Conservation (phyloP, 1,139 yeast genomes). For the Citeromyces hawaiiensis region DNA sequence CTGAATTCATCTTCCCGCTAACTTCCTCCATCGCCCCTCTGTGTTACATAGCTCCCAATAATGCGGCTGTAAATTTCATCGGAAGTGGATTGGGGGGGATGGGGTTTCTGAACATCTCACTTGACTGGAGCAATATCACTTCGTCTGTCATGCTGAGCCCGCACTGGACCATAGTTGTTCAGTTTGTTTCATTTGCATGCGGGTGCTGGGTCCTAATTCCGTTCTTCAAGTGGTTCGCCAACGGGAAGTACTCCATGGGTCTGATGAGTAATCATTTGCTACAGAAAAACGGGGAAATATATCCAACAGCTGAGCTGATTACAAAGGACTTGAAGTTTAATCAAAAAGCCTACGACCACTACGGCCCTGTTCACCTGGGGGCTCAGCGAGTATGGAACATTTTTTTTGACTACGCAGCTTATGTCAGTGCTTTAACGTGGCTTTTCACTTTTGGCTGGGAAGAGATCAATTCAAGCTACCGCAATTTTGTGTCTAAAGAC, state of each 20-base stretch:
- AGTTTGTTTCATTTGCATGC: slow-evolving; percentile 25
- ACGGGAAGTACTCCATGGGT: slow-evolving; percentile 18
- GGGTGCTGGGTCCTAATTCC: slow-evolving; percentile 32
- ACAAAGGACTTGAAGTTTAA: slow-evolving; percentile 22
- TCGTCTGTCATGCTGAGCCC: slow-evolving; percentile 28
- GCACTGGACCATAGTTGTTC: slow-evolving; percentile 30
- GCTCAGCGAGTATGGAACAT: slow-evolving; percentile 36
- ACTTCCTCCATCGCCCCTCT: slow-evolving; percentile 25
- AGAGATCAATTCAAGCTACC: slow-evolving; percentile 17
- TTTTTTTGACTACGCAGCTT: slow-evolving; percentile 39
- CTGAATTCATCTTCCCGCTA: slow-evolving; percentile 28
- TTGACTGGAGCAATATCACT: slow-evolving; percentile 34
- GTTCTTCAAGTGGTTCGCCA: slow-evolving; percentile 22
- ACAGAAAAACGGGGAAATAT: slow-evolving; percentile 18
- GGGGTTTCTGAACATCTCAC: slow-evolving; percentile 26
- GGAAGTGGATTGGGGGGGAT: slow-evolving; percentile 34
- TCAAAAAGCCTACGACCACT: slow-evolving; percentile 22
- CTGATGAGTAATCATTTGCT: slow-evolving; percentile 28
- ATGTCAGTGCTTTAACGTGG: slow-evolving; percentile 33
- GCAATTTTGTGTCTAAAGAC: slow-evolving; percentile 6
- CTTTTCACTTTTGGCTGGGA: slow-evolving; percentile 18
- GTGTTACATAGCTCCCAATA: slow-evolving; percentile 30
- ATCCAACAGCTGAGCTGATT: slow-evolving; percentile 23
- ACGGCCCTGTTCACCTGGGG: slow-evolving; percentile 27
- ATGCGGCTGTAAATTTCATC: slow-evolving; percentile 21